phyloP scores from a whole-genome alignment of 2,329 filamentous ascomycete species.

The Botrytis fabae region DNA sequence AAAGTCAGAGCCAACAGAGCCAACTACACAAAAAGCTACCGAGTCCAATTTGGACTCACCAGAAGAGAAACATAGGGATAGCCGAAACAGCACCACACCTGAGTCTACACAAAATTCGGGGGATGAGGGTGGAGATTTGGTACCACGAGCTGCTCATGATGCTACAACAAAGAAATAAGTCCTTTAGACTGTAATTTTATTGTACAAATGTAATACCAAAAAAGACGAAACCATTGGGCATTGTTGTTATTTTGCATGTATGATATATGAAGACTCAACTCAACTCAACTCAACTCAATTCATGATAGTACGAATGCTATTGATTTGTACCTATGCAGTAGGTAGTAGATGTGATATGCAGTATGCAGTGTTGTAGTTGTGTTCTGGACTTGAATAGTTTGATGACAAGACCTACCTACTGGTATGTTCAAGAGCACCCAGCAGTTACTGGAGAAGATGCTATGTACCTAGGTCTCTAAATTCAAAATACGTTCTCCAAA shows the following conservation, averaged over 20 bases:
- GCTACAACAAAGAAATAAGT: slow-evolving; percentile 33
- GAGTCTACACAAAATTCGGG: slow-evolving; percentile 21
- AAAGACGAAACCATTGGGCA: slow-evolving; percentile 11
- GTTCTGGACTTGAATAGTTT: background rate
- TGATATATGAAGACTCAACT: background rate
- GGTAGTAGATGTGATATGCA: background rate
- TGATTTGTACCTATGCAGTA: background rate
- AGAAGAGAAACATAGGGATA: background rate
- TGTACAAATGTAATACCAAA: slow-evolving; percentile 35
- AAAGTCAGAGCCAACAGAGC: slow-evolving; percentile 7
- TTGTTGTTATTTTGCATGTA: background rate
- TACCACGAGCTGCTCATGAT: slow-evolving; percentile 54
- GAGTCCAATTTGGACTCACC: background rate
- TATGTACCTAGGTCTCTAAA: background rate
- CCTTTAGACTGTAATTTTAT: slow-evolving; percentile 21
- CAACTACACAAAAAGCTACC: slow-evolving; percentile 12
- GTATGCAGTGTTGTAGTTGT: background rate
- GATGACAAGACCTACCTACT: background rate
- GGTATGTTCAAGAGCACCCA: background rate
- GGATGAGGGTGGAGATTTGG: slow-evolving; percentile 46
- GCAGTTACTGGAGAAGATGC: background rate
- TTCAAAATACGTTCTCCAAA: background rate
- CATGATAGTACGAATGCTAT: background rate
- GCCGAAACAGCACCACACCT: slow-evolving; percentile 26
- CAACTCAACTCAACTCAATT: background rate